These are phyloP conservation scores for Hypericum perforatum DNA, from an alignment of 345 rosid genomes.

Conservation along the genomic window DNA sequence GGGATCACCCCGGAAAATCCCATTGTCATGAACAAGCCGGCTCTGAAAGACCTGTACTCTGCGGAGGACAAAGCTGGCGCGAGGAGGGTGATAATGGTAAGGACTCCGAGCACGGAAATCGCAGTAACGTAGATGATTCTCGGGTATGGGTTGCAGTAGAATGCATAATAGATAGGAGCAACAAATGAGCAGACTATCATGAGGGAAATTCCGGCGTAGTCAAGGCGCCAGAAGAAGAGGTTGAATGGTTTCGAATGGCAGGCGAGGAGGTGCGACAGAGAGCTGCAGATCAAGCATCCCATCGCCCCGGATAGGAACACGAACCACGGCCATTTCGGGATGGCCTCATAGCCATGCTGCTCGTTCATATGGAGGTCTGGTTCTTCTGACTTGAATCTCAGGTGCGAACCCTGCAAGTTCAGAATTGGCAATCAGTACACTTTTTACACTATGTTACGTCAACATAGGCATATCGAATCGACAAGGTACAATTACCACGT, in stretches of 20 bases:
- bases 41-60: constrained; percentile 56
- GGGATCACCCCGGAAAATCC: constrained; percentile 83
- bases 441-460: no score
- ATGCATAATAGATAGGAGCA: constrained; percentile 77
- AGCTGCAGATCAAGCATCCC: constrained; percentile 77
- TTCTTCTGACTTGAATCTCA: no score
- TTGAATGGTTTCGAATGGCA: constrained; percentile 66
- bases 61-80: constrained; percentile 58
- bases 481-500: no score
- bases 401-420: no score
- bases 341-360: constrained; percentile 13
- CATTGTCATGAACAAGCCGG: constrained; percentile 70
- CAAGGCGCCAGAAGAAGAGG: constrained; percentile 90
- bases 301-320: constrained; percentile 77
- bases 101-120: constrained; percentile 53
- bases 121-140: constrained; percentile 56
- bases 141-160: constrained; percentile 59
- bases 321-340: constrained; percentile 89
- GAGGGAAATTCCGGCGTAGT: constrained; percentile 85
- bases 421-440: no score
- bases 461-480: no score
- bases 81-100: constrained; percentile 68
- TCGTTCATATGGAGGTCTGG: no score
- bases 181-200: constrained; percentile 89
- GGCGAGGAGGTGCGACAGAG: constrained; percentile 88